These are phyloP conservation scores for Paramecium caudatum DNA, from an alignment of 73 alveolate species.

Conservation along the genomic window DNA sequence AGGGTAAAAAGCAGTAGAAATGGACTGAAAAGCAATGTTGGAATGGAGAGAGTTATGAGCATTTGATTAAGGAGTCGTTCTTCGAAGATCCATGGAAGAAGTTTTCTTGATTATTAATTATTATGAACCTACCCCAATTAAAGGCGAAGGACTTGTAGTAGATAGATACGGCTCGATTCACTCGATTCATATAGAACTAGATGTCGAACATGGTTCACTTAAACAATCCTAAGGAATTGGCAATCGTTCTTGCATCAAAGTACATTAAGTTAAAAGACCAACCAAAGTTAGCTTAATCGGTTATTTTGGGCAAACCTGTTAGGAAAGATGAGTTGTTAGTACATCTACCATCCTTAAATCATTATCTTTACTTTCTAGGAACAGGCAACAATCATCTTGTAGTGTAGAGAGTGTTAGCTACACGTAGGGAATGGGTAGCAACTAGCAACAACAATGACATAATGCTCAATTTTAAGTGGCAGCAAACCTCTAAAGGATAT, in stretches of 20 bases:
- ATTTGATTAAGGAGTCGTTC: slow-evolving; percentile 23
- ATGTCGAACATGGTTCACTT: not conserved
- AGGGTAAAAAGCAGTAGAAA: not conserved
- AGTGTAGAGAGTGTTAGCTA: not conserved
- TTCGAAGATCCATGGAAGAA: slow-evolving; percentile 69
- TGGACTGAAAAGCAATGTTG: slow-evolving; percentile 1
- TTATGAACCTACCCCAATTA: slow-evolving; percentile 2
- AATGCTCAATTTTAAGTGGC: slow-evolving; percentile 52
- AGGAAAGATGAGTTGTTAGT: not conserved
- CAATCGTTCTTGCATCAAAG: slow-evolving; percentile 14
- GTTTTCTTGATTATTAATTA: slow-evolving; percentile 20
- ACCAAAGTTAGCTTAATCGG: not conserved
- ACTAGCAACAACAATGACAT: slow-evolving; percentile 11
- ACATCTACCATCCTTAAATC: not conserved
- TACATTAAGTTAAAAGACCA: not conserved
- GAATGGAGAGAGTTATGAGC: slow-evolving; percentile 18
- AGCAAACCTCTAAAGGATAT: slow-evolving; percentile 44
- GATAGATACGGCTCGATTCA: slow-evolving; percentile 39
- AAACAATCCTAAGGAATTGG: slow-evolving; percentile 36
- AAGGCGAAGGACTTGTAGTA: slow-evolving; percentile 9
- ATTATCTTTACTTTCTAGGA: slow-evolving; percentile 44
- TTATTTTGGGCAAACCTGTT: not conserved
- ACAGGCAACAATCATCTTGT: slow-evolving; percentile 39
- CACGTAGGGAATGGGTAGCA: slow-evolving; percentile 14
- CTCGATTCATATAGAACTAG: not conserved